Conservation (phyloP, 2,329 filamentous ascomycete genomes). For the Penicillium sp. region DNA sequence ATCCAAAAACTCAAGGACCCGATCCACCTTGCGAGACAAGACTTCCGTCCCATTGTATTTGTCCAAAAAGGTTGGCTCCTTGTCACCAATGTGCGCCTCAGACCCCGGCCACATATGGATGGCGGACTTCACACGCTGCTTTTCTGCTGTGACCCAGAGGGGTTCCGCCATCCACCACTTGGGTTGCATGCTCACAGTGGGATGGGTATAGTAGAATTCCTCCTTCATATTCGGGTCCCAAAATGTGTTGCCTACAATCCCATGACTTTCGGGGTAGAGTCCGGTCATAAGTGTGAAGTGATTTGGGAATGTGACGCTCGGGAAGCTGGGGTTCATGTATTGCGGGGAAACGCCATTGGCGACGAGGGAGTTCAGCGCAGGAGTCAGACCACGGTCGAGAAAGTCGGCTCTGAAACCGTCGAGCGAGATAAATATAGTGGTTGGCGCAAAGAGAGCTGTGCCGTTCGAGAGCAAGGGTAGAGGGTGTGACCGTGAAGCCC, state of each 20-base stretch:
- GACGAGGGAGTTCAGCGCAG: conserved; percentile 74
- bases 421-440: conserved; percentile 88
- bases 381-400: conserved; percentile 77
- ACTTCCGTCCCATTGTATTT: conserved; percentile 77
- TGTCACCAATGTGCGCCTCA: conserved; percentile 76
- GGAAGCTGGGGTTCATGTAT: conserved; percentile 94
- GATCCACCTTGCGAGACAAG: conserved; percentile 71
- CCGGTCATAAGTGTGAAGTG: conserved; percentile 94
- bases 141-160: conserved; percentile 89
- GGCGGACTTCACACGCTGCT: conserved; percentile 72
- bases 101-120: conserved; percentile 99
- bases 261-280: conserved; percentile 87
- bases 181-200: conserved; percentile 70
- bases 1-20: conserved; percentile 81
- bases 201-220: conserved; percentile 86
- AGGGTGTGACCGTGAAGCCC: conserved; percentile 26
- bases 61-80: conserved; percentile 78
- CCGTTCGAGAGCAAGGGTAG: conserved; percentile 65
- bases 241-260: conserved; percentile 90
- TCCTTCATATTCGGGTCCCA: conserved; percentile 77
- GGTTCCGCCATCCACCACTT: conserved; percentile 97
- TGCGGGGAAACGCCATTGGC: conserved; percentile 81
- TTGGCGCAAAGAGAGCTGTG: conserved; percentile 83
- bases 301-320: conserved; percentile 94
- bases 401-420: conserved; percentile 97